Evolutionary conservation across 2,329 filamentous ascomycete genomes (phyloP).

Genomic region (Coccinonectria pachysandricola): DNA sequence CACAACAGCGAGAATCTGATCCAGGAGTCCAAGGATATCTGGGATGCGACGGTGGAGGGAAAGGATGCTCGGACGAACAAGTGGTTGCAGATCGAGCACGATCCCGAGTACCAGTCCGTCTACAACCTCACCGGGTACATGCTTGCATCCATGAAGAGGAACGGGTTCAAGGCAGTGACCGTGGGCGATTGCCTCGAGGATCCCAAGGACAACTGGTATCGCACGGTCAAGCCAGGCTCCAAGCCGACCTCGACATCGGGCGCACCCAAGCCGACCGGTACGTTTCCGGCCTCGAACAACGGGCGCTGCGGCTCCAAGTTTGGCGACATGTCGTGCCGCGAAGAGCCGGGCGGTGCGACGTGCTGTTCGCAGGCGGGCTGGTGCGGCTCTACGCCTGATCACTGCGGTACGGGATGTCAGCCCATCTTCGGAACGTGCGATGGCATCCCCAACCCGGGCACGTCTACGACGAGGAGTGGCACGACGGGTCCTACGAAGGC

Average conservation of each 20-base stretch:
- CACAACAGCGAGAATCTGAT: constrained; percentile 40
- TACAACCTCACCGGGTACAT: constrained; percentile 33
- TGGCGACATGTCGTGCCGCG: constrained; percentile 11
- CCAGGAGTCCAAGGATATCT: constrained; percentile 31
- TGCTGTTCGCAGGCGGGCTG: constrained; percentile 16
- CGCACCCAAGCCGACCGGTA: constrained; percentile 5
- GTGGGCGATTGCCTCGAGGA: constrained; percentile 44
- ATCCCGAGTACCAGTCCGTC: constrained; percentile 36
- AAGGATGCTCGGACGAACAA: constrained; percentile 13
- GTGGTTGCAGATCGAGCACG: constrained; percentile 45
- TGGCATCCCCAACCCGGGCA: constrained; percentile 7
- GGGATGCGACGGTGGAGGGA: constrained; percentile 27
- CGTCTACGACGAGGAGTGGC: constrained; percentile 1
- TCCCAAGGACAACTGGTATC: constrained; percentile 42
- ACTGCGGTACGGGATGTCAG: constrained; percentile 32
- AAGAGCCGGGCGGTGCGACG: constrained; percentile 7
- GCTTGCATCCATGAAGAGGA: constrained; percentile 27
- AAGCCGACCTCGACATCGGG: constrained; percentile 6
- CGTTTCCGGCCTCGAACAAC: constrained; percentile 13
- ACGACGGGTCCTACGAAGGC: constrained; percentile 3
- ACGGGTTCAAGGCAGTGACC: constrained; percentile 37
- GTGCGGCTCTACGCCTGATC: constrained; percentile 29
- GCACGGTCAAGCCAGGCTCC: constrained; percentile 7
- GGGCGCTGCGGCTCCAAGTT: constrained; percentile 15
- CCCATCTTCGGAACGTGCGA: constrained; percentile 20